Evolutionary conservation across 176 grass and related monocot genomes (phyloP).

Genomic region (Secale cereale): DNA sequence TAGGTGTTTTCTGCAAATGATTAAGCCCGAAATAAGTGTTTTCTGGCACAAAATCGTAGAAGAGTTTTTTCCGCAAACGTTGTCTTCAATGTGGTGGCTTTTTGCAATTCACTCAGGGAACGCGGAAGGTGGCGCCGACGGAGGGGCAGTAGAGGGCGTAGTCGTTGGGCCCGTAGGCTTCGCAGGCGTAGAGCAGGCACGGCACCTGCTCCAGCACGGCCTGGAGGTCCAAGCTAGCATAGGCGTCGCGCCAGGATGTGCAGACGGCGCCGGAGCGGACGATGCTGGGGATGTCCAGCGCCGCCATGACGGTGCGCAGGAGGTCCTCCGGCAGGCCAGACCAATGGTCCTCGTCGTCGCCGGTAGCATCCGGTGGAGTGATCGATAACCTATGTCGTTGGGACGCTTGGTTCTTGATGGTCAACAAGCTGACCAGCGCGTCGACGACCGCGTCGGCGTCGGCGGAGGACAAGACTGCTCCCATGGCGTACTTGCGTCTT

Average conservation of each 20-base stretch:
- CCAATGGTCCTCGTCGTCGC: not conserved
- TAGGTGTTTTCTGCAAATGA: too few relatives aligned
- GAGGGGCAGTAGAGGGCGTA: not conserved
- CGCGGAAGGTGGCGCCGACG: not conserved
- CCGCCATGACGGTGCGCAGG: not conserved
- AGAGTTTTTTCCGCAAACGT: too few relatives aligned
- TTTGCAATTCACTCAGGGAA: too few relatives aligned
- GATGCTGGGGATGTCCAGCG: too few relatives aligned
- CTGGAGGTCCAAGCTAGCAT: not conserved
- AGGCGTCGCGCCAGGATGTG: not conserved
- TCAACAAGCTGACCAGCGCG: too few relatives aligned
- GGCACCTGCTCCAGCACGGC: not conserved
- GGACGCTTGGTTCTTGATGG: not conserved
- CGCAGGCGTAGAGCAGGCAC: too few relatives aligned
- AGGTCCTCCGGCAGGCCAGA: not conserved
- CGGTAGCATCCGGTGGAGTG: not conserved
- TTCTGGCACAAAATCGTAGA: too few relatives aligned
- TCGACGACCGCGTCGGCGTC: not conserved
- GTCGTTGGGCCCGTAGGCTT: not conserved
- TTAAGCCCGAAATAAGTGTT: too few relatives aligned
- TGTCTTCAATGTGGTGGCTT: too few relatives aligned
- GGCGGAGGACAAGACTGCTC: not conserved
- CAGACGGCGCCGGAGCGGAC: not conserved
- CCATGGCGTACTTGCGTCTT: not conserved
- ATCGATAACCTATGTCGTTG: not conserved